A percentile compares a stretch with the other conserved stretches of the same genome.
These are phyloP conservation scores for Thermomucor indicae-seudaticae DNA, from an alignment of 371 early-diverging fungal genomes.

Conservation along the genomic window DNA sequence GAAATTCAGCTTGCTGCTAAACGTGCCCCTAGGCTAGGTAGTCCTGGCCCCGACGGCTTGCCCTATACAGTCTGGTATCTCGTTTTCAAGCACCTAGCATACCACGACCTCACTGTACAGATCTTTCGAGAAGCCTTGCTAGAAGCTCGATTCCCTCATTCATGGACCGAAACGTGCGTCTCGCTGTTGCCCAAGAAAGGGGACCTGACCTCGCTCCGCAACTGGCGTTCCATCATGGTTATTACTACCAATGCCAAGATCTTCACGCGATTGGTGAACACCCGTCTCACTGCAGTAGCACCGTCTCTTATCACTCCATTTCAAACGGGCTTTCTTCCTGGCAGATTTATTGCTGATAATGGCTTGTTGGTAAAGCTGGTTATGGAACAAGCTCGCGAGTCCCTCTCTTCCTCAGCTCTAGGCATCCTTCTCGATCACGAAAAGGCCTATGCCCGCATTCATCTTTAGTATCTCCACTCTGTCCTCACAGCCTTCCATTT, in stretches of 20 bases:
- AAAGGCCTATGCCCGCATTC: constrained; percentile 7
- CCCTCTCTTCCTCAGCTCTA: not conserved
- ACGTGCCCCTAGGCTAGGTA: not conserved
- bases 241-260: constrained; percentile 17
- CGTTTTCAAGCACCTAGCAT: constrained; percentile 1
- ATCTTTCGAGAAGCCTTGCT: constrained; percentile 15
- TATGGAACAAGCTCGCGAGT: constrained; percentile 6
- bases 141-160: constrained; percentile 8
- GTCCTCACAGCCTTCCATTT: not conserved
- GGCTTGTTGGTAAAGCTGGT: not conserved
- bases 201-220: constrained; percentile 6
- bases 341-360: constrained; percentile 9
- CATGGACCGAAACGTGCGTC: constrained; percentile 20
- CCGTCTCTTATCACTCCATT: not conserved
- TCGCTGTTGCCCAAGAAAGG: constrained; percentile 18
- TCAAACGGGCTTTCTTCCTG: constrained; percentile 11
- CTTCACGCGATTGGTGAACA: constrained; percentile 9
- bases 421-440: constrained; percentile 8
- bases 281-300: no score
- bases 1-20: not conserved
- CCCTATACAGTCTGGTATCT: constrained; percentile 2
- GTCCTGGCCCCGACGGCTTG: constrained; percentile 5
- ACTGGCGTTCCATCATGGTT: constrained; percentile 23
- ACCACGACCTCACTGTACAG: not conserved
- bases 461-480: constrained; percentile 6